These are phyloP conservation scores for Gigaspora rosea DNA, from an alignment of 192 early-diverging fungal species.

Conservation along the genomic window DNA sequence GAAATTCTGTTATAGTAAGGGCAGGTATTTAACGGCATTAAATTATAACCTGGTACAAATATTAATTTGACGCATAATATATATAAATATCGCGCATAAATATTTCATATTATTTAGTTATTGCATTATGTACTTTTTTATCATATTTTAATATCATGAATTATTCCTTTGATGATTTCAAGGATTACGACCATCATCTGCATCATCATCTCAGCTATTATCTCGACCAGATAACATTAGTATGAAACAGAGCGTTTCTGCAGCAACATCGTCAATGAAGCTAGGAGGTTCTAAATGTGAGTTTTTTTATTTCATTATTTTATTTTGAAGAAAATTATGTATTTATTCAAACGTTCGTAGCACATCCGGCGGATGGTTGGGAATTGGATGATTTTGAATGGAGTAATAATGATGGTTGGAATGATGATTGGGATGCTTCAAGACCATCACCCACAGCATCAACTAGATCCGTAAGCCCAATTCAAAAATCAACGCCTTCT, in stretches of 20 bases:
- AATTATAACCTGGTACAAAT: too few relatives aligned
- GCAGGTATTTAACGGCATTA: too few relatives aligned
- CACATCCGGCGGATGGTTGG: conserved; percentile 27
- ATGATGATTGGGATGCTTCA: conserved; percentile 26
- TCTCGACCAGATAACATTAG: background rate
- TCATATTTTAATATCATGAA: too few relatives aligned
- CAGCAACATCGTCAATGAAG: conserved; percentile 11
- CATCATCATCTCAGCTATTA: too few relatives aligned
- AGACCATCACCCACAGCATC: conserved; percentile 6
- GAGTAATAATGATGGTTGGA: conserved; percentile 30
- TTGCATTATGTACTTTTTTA: too few relatives aligned
- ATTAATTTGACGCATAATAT: too few relatives aligned
- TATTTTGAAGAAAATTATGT: background rate
- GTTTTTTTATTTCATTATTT: background rate
- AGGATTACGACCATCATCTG: too few relatives aligned
- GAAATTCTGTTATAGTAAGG: too few relatives aligned
- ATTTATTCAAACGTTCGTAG: background rate
- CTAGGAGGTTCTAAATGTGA: background rate
- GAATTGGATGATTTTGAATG: conserved; percentile 33
- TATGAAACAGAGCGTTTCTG: background rate
- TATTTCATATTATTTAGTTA: too few relatives aligned
- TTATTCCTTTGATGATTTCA: too few relatives aligned
- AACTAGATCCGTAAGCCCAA: background rate
- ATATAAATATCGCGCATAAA: too few relatives aligned
- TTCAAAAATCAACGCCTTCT: background rate